Percentiles rank a stretch among this genome's conserved stretches.
These are phyloP conservation scores for Herpetospermum pedunculosum DNA, from an alignment of 306 rosid species.

Conservation along the genomic window DNA sequence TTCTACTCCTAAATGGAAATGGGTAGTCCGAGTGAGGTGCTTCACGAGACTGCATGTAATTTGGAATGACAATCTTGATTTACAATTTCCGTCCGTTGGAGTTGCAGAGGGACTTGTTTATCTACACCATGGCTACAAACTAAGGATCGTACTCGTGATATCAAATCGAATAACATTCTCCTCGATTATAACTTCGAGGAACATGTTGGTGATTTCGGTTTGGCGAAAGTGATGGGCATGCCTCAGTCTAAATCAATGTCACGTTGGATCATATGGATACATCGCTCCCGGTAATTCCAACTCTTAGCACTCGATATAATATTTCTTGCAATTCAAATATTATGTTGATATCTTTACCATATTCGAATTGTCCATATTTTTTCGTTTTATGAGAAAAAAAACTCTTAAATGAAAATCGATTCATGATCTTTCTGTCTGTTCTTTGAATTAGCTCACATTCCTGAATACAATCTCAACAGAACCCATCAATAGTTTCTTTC, in stretches of 20 bases:
- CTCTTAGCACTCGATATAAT: background rate
- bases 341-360: background rate
- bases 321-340: background rate
- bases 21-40: constrained; percentile 83
- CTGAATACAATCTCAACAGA: background rate
- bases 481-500: background rate
- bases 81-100: constrained; percentile 64
- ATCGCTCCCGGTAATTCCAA: constrained; percentile 12
- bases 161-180: constrained; percentile 77
- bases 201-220: constrained; percentile 89
- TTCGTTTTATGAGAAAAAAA: too few relatives aligned
- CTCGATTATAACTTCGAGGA: constrained; percentile 57
- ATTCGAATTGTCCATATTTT: background rate
- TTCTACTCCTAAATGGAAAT: too few relatives aligned
- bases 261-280: constrained; percentile 14
- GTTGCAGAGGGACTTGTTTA: constrained; percentile 85
- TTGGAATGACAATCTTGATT: constrained; percentile 63
- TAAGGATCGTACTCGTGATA: constrained; percentile 74
- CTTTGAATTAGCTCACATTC: background rate
- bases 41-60: constrained; percentile 43
- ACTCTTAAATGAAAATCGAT: too few relatives aligned
- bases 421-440: too few relatives aligned
- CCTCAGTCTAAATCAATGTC: constrained; percentile 17
- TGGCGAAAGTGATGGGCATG: constrained; percentile 17
- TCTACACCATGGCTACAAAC: constrained; percentile 76